Base-by-base conservation (phyloP, 2,329 filamentous ascomycete genomes). In the Teratosphaeria nubilosa region DNA sequence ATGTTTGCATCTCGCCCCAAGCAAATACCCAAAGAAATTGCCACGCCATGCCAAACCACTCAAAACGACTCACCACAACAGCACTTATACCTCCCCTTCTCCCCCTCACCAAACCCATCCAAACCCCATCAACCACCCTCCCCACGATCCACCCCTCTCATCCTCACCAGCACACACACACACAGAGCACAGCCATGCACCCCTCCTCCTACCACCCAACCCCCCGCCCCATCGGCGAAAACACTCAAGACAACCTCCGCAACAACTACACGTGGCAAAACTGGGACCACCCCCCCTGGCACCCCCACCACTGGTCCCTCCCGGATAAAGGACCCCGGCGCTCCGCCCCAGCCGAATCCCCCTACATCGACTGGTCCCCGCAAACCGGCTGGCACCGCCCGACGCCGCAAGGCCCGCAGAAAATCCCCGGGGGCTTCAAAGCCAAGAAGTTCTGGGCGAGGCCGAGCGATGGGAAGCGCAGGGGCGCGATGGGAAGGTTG, bases 361-460 rank as follows among this genome's bases (percentile, higher is more conserved):
- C 68, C 9, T 70, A 63, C 60, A 60, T 67, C 60, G 59, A 65
- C 50, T 64, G 58, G 37, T 54, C 59, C 22, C 54, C 56, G 20
- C 14, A 51, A 1, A 32, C 48, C 27, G 53, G 59, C 3, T 70
- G 68, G 68, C 63, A 64, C 24, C 41, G 41, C 1, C 41, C 41
- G 5, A 20, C 41, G 16, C 16, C 16, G 5, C 65, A 66, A 60
- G 64, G 66, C 24, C 59, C 57, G 11, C 24, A n/a, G 27, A 10
- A 22, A 9, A 30, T 56, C 11, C 20, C 20, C 4, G 14, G 22
- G 20, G n/a, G n/a, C n/a, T 65, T 72, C 13, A 73, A 72, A 57
- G 66, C 71, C n/a, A 68, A 70, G 24, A 72, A 76, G 53, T 73
- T 74, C 65, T 76, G 72, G 59, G 70, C 76, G 14, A 77, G 77